Conservation (phyloP, 2,329 filamentous ascomycete genomes). For the Claviceps citrina region DNA sequence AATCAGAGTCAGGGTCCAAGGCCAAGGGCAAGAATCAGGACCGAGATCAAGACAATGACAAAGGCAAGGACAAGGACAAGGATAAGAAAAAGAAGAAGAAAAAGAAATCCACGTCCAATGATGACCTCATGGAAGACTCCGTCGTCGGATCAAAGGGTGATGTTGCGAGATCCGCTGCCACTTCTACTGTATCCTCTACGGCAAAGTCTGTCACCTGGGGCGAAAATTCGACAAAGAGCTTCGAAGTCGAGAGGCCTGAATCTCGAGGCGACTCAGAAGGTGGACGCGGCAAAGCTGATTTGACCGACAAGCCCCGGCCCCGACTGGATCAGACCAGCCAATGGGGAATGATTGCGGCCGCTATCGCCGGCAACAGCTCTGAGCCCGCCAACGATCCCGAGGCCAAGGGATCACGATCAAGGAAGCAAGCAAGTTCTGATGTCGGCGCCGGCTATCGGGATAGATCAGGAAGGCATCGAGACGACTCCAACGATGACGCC, state of each 20-base stretch:
- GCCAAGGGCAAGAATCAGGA: background rate
- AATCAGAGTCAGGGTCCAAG: background rate
- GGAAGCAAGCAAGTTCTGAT: constrained; percentile 5
- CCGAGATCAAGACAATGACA: background rate
- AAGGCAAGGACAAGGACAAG: constrained; percentile 7
- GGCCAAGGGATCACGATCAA: constrained; percentile 7
- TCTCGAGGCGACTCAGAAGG: constrained; percentile 18
- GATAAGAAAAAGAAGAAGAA: constrained; percentile 8
- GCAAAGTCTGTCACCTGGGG: constrained; percentile 50
- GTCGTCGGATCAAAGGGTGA: constrained; percentile 27
- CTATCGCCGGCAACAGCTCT: constrained; percentile 27
- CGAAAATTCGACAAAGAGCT: constrained; percentile 48
- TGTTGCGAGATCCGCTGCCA: constrained; percentile 17
- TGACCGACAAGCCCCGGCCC: constrained; percentile 18
- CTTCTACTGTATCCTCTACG: constrained; percentile 15
- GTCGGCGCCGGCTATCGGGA: constrained; percentile 8
- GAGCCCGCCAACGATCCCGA: constrained; percentile 22
- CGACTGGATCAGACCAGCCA: constrained; percentile 25
- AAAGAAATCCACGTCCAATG: constrained; percentile 11
- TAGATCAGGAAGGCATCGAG: constrained; percentile 9
- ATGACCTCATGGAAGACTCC: constrained; percentile 18
- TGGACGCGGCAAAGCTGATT: constrained; percentile 12
- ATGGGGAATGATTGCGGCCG: constrained; percentile 39
- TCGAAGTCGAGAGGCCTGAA: constrained; percentile 44
- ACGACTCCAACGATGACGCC: constrained; percentile 21